These are phyloP conservation scores for Sclerotinia spermophila DNA, from an alignment of 2,329 filamentous ascomycete species.

Conservation along the genomic window DNA sequence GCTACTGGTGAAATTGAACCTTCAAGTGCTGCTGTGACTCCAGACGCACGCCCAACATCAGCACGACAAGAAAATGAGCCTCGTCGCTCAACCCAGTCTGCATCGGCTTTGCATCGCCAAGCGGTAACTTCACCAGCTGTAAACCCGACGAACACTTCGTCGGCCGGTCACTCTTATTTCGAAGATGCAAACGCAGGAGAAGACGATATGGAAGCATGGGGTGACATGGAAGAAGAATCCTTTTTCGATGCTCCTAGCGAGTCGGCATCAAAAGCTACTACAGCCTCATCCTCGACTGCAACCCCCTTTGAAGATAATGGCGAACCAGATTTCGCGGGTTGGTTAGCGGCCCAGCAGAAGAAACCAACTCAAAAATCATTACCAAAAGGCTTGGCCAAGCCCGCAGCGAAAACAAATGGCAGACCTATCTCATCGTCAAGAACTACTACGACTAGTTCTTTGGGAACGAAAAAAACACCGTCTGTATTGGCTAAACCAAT, in stretches of 20 bases:
- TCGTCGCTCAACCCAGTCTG: constrained; percentile 42
- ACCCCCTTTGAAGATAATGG: constrained; percentile 73
- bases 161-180: constrained; percentile 48
- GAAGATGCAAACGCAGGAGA: constrained; percentile 57
- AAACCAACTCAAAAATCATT: constrained; percentile 56
- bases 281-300: constrained; percentile 34
- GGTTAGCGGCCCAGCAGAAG: constrained; percentile 87
- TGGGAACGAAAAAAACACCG: constrained; percentile 34
- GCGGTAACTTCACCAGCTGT: constrained; percentile 51
- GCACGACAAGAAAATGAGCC: constrained; percentile 42
- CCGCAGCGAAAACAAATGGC: constrained; percentile 34
- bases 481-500: constrained; percentile 24
- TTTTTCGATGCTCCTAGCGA: constrained; percentile 40
- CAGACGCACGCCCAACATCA: constrained; percentile 42
- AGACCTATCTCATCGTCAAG: constrained; percentile 39
- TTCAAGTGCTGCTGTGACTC: constrained; percentile 43
- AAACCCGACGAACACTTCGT: constrained; percentile 45
- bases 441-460: constrained; percentile 38
- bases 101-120: constrained; percentile 59
- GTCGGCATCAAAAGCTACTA: constrained; percentile 25
- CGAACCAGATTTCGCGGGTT: constrained; percentile 94
- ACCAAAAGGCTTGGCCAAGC: constrained; percentile 78
- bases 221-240: constrained; percentile 54
- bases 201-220: constrained; percentile 70
- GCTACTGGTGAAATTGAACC: constrained; percentile 81